These are phyloP conservation scores for Ustilago sp. DNA, from an alignment of 1,284 basidiomycete species.

Conservation along the genomic window DNA sequence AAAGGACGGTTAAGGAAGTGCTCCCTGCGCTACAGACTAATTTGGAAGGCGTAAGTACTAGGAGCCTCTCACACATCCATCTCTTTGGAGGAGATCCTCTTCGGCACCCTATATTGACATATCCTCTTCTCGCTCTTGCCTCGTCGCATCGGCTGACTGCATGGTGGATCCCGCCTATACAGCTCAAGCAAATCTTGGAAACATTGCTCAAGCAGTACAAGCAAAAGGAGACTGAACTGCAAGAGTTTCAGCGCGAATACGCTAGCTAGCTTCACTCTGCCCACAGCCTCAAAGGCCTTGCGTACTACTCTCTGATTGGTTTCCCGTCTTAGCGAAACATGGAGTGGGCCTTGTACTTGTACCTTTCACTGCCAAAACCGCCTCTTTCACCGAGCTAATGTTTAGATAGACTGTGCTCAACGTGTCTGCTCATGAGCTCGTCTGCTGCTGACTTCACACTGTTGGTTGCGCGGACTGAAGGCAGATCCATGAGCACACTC, in stretches of 20 bases:
- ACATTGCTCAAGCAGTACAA: conserved; percentile 67
- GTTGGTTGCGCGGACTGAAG: not conserved
- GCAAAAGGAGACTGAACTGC: conserved; percentile 61
- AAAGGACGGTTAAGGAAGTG: conserved; percentile 94
- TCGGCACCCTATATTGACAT: too few relatives aligned
- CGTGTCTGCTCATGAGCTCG: not conserved
- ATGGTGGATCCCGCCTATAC: conserved; percentile 7
- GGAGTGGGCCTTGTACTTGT: conserved; percentile 25
- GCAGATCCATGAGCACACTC: not conserved
- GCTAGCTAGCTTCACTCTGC: conserved; percentile 12
- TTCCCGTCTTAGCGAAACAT: not conserved
- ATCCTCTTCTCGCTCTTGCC: not conserved
- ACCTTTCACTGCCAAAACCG: conserved; percentile 4
- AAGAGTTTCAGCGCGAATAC: conserved; percentile 57
- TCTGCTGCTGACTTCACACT: not conserved
- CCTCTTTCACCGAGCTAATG: not conserved
- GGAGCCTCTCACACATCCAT: not conserved
- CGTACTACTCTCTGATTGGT: not conserved
- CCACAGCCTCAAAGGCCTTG: not conserved
- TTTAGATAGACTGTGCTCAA: not conserved
- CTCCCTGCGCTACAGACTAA: conserved; percentile 76
- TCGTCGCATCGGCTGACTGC: not conserved
- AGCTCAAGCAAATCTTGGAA: conserved; percentile 65
- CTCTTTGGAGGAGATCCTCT: not conserved
- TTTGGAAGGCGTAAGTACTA: conserved; percentile 60